Percentiles rank a stretch among this genome's conserved stretches.
phyloP scores from a whole-genome alignment of 75 land plant genomes.

The Cunninghamia lanceolata region DNA sequence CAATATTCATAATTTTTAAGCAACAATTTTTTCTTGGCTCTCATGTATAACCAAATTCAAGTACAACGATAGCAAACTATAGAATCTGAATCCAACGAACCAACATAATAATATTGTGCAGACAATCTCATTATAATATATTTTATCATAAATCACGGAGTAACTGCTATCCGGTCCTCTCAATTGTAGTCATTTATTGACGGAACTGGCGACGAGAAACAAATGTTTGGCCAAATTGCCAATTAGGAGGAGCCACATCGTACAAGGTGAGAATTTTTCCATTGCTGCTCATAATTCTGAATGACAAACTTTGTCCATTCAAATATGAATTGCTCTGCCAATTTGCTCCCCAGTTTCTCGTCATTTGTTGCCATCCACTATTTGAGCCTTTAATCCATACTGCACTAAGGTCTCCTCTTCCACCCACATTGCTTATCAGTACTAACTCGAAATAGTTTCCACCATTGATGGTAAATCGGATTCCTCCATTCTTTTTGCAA shows the following conservation, averaged over 20 bases:
- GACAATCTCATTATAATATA: too few species aligned
- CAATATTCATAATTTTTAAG: too few species aligned
- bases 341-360: conserved; percentile 42
- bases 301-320: conserved; percentile 30
- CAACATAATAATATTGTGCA: too few species aligned
- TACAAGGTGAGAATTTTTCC: conserved; percentile 16
- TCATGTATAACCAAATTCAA: too few species aligned
- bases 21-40: too few species aligned
- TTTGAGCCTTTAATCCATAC: conserved; percentile 40
- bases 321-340: conserved; percentile 31
- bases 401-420: conserved; percentile 27
- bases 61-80: too few species aligned
- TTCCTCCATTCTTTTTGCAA: conserved; percentile 11
- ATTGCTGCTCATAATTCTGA: conserved; percentile 26
- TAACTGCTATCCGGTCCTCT: too few species aligned
- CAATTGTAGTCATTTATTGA: too few species aligned
- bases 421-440: conserved; percentile 43
- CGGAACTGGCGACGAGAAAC: conserved; percentile 1
- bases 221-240: conserved; percentile 56
- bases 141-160: too few species aligned
- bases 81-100: too few species aligned
- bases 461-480: conserved; percentile 43
- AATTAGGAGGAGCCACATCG: conserved; percentile 27
- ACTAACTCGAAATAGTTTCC: conserved; percentile 31
- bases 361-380: conserved; percentile 27